Base-by-base conservation (phyloP, 2,329 filamentous ascomycete species). In the Phialemoniopsis sp. region DNA sequence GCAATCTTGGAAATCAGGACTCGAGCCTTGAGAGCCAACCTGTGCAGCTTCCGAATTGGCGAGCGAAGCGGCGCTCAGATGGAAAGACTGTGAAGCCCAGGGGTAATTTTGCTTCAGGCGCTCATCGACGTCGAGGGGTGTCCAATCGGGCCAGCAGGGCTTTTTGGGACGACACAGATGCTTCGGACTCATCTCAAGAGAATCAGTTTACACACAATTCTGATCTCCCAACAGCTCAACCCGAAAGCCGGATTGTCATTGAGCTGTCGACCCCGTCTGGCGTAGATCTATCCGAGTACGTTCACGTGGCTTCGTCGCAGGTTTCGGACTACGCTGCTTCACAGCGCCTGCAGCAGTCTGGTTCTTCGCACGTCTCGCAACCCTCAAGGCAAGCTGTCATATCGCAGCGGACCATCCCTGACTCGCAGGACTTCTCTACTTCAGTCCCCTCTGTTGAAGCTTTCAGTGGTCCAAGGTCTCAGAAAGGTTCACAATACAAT, bases 211-310 rank as follows among this genome's bases (percentile, higher is more conserved):
- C 21, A 26, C 21, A 26, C 21, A 26, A 10, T 10, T 10, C 21
- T 26, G 21, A 26, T 26, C 21, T 26, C 21, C 21, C 21, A 6
- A 10, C 21, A 26, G 10, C 10, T 10, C 6, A 26, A 6, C 21
- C 6, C 6, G 21, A 10, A 6, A 26, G 10, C 21, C 21, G 29
- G 17, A 28, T 51, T 31, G 39, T 47, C n/a, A 31, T 48, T 12
- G 45, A 48, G 29, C 38, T 52, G 19, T n/a, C 40, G 15, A 37
- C 31, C 9, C 43, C 36, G 9, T 40, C 50, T 5, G 41, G 38
- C 4, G 50, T 56, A 17, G 41, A 53, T 32, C 37, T 42, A 8
- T 44, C 46, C 8, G 47, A 51, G n/a, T 51, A 52, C 31, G 32
- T 38, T 17, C 13, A 38, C 17, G 28, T 46, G 17, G 17, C 39